These are phyloP conservation scores for Kwoniella pini DNA, from an alignment of 768 basidiomycete genomes.

Conservation along the genomic window DNA sequence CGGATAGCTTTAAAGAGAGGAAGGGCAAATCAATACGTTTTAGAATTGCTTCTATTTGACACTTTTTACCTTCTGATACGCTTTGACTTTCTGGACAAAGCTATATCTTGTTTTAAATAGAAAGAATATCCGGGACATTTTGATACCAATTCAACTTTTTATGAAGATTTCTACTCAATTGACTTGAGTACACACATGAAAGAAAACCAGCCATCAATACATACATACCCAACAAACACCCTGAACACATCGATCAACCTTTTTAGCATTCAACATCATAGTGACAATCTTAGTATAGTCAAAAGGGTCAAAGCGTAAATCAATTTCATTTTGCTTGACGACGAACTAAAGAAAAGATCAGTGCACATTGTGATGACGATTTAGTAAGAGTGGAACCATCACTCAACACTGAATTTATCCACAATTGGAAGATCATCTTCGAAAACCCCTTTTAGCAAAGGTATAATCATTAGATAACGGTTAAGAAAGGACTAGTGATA, in stretches of 20 bases:
- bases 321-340: neutral
- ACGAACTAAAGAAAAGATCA: neutral
- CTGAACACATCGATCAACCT: no score
- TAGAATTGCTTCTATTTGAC: no score
- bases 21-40: no score
- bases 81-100: no score
- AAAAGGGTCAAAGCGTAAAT: neutral
- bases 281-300: neutral
- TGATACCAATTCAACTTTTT: no score
- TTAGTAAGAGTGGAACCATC: neutral
- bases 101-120: no score
- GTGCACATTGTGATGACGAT: neutral
- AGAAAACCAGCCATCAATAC: neutral
- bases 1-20: no score
- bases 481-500: neutral
- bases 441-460: constrained; percentile 1
- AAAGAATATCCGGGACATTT: no score
- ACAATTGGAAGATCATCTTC: constrained; percentile 1
- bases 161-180: no score
- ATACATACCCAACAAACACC: no score
- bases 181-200: neutral
- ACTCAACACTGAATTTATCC: constrained; percentile 1
- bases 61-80: no score
- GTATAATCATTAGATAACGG: neutral
- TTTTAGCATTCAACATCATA: no score